These are phyloP conservation scores for Zostera marina DNA, from an alignment of 116 monocot species.

Conservation along the genomic window DNA sequence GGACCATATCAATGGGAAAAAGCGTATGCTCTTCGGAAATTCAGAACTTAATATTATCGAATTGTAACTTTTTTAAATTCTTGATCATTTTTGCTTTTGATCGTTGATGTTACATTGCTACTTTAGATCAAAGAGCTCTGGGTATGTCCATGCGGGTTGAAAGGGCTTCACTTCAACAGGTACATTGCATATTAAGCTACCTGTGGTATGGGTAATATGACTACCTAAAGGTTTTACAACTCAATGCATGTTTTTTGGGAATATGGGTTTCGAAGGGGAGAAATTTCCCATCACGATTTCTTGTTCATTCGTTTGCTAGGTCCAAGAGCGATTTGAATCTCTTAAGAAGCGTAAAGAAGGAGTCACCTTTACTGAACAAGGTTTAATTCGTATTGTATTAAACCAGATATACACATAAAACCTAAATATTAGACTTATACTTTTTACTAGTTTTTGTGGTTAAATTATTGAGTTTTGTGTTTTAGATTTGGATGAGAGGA, in stretches of 20 bases:
- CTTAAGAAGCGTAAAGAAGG: slow-evolving; percentile 84
- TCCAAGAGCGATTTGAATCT: slow-evolving; percentile 85
- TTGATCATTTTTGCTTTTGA: neutral
- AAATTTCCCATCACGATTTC: no score
- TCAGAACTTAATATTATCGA: neutral
- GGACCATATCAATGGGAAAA: slow-evolving; percentile 99
- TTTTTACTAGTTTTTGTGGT: no score
- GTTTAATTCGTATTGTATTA: slow-evolving; percentile 14
- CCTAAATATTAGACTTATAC: neutral
- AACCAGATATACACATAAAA: neutral
- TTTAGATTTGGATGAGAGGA: slow-evolving; percentile 93
- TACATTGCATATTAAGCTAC: slow-evolving; percentile 12
- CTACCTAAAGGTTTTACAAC: no score
- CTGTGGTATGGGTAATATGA: no score
- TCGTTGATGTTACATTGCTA: slow-evolving; percentile 3
- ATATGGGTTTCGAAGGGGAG: no score
- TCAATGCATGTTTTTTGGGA: no score
- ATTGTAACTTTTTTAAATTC: neutral
- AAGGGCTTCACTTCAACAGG: slow-evolving; percentile 93
- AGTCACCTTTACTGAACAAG: slow-evolving; percentile 75
- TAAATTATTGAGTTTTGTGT: neutral
- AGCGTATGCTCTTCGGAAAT: slow-evolving; percentile 39
- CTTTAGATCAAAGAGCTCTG: slow-evolving; percentile 91
- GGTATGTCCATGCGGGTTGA: slow-evolving; percentile 99
- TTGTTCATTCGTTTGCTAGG: slow-evolving; percentile 21